phyloP scores from a whole-genome alignment of 2,329 filamentous ascomycete species.

The Aspergillus fumigatus region DNA sequence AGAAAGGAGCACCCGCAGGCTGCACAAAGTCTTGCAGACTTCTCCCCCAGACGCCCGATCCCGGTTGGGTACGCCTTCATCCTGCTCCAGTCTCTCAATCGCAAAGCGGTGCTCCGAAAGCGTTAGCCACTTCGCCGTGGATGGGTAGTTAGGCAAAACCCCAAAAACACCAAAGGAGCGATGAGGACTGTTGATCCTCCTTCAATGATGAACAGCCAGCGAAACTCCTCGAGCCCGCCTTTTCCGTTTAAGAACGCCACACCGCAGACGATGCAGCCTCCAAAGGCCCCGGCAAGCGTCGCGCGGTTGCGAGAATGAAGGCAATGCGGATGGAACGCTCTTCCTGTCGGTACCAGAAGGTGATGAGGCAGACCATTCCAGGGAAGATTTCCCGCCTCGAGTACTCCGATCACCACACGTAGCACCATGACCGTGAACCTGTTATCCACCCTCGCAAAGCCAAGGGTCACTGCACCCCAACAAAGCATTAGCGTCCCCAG shows the following conservation, averaged over 20 bases:
- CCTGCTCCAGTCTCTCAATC: too few species aligned
- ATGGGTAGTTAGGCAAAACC: neutral
- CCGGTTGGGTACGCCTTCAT: too few species aligned
- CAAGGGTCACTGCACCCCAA: neutral
- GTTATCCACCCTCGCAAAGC: neutral
- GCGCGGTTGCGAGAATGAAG: slow-evolving; percentile 1
- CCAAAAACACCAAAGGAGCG: neutral
- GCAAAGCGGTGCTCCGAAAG: too few species aligned
- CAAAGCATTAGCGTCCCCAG: neutral
- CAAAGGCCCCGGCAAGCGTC: neutral
- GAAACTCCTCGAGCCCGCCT: neutral
- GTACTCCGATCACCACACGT: slow-evolving; percentile 1
- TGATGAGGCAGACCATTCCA: slow-evolving; percentile 1
- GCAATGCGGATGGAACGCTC: slow-evolving; percentile 3
- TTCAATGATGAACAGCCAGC: slow-evolving; percentile 1
- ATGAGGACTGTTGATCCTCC: neutral
- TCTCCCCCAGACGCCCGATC: neutral
- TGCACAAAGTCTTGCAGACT: neutral
- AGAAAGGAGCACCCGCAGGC: too few species aligned
- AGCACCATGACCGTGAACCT: neutral
- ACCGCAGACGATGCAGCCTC: neutral
- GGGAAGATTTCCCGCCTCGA: slow-evolving; percentile 3
- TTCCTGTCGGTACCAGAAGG: slow-evolving; percentile 1
- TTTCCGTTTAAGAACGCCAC: neutral
- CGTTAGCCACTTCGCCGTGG: neutral